Conservation (phyloP, 2,329 filamentous ascomycete genomes). For the Furcasterigmium sp. region DNA sequence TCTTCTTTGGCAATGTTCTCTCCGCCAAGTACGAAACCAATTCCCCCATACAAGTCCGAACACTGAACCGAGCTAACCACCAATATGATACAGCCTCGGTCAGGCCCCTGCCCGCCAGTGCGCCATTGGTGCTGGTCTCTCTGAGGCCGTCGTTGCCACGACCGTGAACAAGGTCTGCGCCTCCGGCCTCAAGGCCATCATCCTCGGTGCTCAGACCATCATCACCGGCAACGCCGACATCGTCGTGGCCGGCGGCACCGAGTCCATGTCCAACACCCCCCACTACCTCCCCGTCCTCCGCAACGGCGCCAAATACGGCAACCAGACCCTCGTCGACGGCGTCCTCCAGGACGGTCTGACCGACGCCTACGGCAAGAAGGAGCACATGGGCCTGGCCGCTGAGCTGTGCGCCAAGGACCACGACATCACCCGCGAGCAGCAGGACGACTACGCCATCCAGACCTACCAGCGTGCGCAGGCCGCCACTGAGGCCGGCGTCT, state of each 20-base stretch:
- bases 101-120: slow-evolving; percentile 96
- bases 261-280: slow-evolving; percentile 97
- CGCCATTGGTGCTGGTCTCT: slow-evolving; percentile 81
- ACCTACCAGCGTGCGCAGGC: slow-evolving; percentile 91
- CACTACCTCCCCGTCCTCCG: slow-evolving; percentile 91
- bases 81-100: slow-evolving; percentile 62
- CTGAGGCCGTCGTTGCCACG: slow-evolving; percentile 74
- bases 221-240: slow-evolving; percentile 92
- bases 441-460: slow-evolving; percentile 94
- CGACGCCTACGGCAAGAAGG: slow-evolving; percentile 84
- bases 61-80: neutral
- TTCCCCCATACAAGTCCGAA: slow-evolving; percentile 3
- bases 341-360: slow-evolving; percentile 92
- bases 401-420: slow-evolving; percentile 91
- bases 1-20: slow-evolving; percentile 97
- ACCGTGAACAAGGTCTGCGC: slow-evolving; percentile 99
- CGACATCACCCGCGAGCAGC: slow-evolving; percentile 72
- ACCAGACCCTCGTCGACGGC: slow-evolving; percentile 83
- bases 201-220: slow-evolving; percentile 93
- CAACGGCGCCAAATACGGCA: slow-evolving; percentile 87
- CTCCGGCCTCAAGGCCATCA: slow-evolving; percentile 88
- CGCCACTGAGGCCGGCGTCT: slow-evolving; percentile 75
- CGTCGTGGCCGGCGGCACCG: slow-evolving; percentile 88
- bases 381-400: slow-evolving; percentile 91
- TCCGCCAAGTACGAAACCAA: slow-evolving; percentile 73